Conservation (phyloP, 495 filamentous ascomycete genomes). For the Talaromyces wortmannii region DNA sequence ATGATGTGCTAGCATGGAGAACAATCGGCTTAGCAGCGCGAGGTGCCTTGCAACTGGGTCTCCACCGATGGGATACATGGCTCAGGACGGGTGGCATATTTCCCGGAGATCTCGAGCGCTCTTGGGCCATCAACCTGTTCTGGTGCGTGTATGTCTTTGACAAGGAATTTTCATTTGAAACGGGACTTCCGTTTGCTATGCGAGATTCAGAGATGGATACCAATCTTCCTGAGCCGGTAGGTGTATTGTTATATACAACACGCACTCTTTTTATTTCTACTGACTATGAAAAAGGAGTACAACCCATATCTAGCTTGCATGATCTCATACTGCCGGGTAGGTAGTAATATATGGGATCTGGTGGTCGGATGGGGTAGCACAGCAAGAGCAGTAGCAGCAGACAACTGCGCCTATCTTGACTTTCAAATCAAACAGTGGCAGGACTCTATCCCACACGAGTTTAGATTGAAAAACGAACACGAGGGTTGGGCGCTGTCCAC, state of each 20-base stretch:
- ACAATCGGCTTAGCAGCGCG: conserved; percentile 65
- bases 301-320: conserved; percentile 58
- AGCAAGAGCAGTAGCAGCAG: conserved; percentile 40
- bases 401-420: conserved; percentile 65
- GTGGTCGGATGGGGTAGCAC: conserved; percentile 40
- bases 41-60: conserved; percentile 67
- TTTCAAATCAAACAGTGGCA: conserved; percentile 74
- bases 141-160: conserved; percentile 84
- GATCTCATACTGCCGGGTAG: conserved; percentile 67
- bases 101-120: conserved; percentile 52
- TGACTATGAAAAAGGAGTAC: not conserved
- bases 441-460: conserved; percentile 43
- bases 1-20: conserved; percentile 74
- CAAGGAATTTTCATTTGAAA: conserved; percentile 73
- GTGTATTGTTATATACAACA: conserved; percentile 37
- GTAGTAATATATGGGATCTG: conserved; percentile 67
- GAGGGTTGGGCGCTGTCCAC: conserved; percentile 12
- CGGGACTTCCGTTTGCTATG: conserved; percentile 69
- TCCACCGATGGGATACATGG: conserved; percentile 70
- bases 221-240: conserved; percentile 63
- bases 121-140: conserved; percentile 60
- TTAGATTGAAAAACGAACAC: conserved; percentile 45
- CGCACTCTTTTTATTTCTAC: not conserved
- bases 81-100: conserved; percentile 46
- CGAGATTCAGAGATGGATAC: conserved; percentile 80